These are phyloP conservation scores for Emergomyces africanus DNA, from an alignment of 2,329 filamentous ascomycete genomes.

Conservation along the genomic window DNA sequence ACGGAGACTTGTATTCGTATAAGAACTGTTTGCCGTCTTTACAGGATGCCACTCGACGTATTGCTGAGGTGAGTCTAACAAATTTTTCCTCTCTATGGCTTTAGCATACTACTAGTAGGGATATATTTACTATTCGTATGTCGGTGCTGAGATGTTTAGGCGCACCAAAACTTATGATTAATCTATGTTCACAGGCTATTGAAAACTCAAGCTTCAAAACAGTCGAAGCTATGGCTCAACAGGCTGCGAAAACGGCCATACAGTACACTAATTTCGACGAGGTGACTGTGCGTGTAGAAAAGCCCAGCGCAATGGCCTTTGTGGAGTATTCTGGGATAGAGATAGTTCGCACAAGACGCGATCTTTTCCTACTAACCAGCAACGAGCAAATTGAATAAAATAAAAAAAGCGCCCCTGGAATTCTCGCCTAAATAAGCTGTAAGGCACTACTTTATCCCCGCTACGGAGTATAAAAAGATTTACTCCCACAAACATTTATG, in stretches of 20 bases:
- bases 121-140: background rate
- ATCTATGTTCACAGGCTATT: constrained; percentile 22
- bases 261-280: constrained; percentile 33
- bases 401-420: background rate
- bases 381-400: background rate
- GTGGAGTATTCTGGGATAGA: constrained; percentile 38
- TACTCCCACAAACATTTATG: background rate
- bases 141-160: background rate
- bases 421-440: background rate
- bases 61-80: constrained; percentile 24
- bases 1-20: constrained; percentile 15
- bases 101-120: background rate
- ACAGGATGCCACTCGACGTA: constrained; percentile 26
- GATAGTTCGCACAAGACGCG: constrained; percentile 31
- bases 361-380: constrained; percentile 27
- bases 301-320: constrained; percentile 39
- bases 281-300: constrained; percentile 37
- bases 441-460: background rate
- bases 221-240: constrained; percentile 39
- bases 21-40: constrained; percentile 25
- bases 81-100: background rate
- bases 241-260: constrained; percentile 34
- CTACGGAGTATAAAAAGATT: background rate
- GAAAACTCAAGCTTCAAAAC: constrained; percentile 38
- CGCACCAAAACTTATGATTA: constrained; percentile 4